Base-by-base conservation (phyloP, 208 protist species). In the Wallacemonas collosoma region DNA sequence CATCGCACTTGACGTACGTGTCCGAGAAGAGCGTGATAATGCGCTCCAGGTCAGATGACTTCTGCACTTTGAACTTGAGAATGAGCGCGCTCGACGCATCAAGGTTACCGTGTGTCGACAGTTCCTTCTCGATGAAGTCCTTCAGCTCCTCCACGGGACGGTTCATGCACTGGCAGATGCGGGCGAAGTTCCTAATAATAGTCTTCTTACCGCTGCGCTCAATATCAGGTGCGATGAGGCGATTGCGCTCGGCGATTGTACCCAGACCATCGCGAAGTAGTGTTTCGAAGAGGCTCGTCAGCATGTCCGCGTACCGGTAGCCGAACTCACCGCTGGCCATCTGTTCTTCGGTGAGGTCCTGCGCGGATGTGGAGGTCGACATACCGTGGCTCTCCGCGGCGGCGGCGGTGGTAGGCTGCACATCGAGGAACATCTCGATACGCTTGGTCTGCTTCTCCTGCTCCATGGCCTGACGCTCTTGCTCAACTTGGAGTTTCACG, bases 1-100 rank as follows among this genome's bases (percentile, higher is more conserved):
- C 85, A 67, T 93, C 88, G 71, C 95, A 98, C 82, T 93, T 94
- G 36, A 98, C 95, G 74, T 90, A 98, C 72, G 94, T 87, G 53
- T 93, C 87, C 8, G 97, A 73, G 68, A 97, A 98, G 73, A 93
- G 95, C 48, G 84, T 87, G 11, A 98, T 65, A 36, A 93, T 77
- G 5, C 80, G 79, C 76, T 95, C 91, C 61, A 95, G 93, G 60
- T 88, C 87, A 0, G 85, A 94, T 39, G 89, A 67, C 63, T 87
- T 92, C 43, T 93, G 90, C 60, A 93, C 94, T 67, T 97, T 80
- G 47, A 87, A 94, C 79, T 94, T 95, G 47, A 98, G 79, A 71
- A 96, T 96, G 56, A 98, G 86, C 1, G 89, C 87, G 69, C 91
- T 75, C 53, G 92, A 94, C 61, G 82, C 88, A 73, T 96, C 93